These are phyloP conservation scores for Trichoderma pleuroti DNA, from an alignment of 2,329 filamentous ascomycete species.

Conservation along the genomic window DNA sequence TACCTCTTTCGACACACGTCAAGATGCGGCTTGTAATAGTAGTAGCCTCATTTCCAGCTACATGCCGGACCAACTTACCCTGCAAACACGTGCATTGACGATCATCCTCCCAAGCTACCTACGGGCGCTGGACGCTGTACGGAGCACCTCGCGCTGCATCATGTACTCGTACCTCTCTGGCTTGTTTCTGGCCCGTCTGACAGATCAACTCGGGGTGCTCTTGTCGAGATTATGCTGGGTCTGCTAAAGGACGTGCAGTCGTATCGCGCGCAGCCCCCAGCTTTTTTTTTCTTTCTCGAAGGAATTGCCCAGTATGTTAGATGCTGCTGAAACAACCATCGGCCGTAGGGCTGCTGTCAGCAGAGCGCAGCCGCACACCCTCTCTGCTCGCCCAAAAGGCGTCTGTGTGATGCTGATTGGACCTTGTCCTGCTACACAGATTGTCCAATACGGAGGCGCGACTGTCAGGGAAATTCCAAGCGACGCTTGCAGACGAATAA, in stretches of 20 bases:
- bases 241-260: neutral
- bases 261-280: neutral
- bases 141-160: neutral
- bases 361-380: neutral
- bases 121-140: neutral
- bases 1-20: constrained; percentile 8
- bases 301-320: neutral
- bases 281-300: neutral
- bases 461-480: constrained; percentile 15
- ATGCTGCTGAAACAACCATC: neutral
- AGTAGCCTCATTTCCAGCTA: neutral
- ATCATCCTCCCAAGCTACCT: neutral
- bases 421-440: neutral
- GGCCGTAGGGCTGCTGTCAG: constrained; percentile 9
- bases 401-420: neutral
- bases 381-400: neutral
- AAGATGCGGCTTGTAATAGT: neutral
- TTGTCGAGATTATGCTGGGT: neutral
- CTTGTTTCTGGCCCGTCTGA: neutral
- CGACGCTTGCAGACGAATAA: neutral
- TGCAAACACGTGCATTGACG: neutral
- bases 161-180: neutral
- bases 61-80: neutral
- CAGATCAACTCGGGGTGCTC: neutral
- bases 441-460: constrained; percentile 5